phyloP scores from a whole-genome alignment of 2,329 filamentous ascomycete genomes.

The Didymella pinodella region DNA sequence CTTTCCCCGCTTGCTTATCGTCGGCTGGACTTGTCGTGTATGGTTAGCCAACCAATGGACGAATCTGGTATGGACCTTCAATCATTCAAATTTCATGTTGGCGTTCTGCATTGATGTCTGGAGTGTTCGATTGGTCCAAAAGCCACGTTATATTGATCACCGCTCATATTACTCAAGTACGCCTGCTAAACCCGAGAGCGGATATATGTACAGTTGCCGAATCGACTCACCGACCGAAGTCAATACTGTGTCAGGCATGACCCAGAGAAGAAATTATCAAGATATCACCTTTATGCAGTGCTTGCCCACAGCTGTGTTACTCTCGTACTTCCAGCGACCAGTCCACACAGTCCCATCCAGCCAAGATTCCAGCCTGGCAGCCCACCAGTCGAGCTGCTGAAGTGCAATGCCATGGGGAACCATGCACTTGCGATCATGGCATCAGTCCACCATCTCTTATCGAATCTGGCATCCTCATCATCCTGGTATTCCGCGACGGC shows the following conservation, averaged over 20 bases:
- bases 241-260: neutral
- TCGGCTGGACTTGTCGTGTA: constrained; percentile 29
- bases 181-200: constrained; percentile 9
- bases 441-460: constrained; percentile 54
- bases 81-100: neutral
- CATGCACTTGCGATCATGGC: constrained; percentile 53
- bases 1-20: constrained; percentile 18
- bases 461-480: constrained; percentile 49
- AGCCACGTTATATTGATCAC: neutral
- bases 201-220: constrained; percentile 15
- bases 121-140: neutral
- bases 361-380: constrained; percentile 56
- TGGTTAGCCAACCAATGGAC: constrained; percentile 19
- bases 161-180: neutral
- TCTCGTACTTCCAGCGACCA: constrained; percentile 50
- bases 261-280: neutral
- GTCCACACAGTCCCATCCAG: constrained; percentile 54
- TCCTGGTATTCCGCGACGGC: constrained; percentile 45
- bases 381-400: constrained; percentile 48
- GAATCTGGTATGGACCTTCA: neutral
- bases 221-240: neutral
- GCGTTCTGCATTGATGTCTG: neutral
- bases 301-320: constrained; percentile 38
- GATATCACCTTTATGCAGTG: constrained; percentile 22
- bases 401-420: constrained; percentile 56